A percentile compares a stretch with the other conserved stretches of the same genome.
phyloP scores from a whole-genome alignment of 2,329 filamentous ascomycete species.

The Alternaria burnsii region DNA sequence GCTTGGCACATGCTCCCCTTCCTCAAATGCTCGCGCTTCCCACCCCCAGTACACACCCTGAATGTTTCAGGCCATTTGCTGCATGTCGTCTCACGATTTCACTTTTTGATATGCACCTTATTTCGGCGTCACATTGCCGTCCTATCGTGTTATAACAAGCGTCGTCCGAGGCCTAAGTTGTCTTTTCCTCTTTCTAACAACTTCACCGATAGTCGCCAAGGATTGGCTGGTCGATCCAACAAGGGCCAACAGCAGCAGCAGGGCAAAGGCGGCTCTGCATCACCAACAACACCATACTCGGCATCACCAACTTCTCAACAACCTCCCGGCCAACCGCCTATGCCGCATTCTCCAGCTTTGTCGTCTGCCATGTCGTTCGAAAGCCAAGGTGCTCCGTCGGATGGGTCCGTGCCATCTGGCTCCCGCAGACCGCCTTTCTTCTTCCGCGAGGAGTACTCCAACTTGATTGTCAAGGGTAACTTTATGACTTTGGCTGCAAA shows the following conservation, averaged over 20 bases:
- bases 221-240: slow-evolving; percentile 54
- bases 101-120: slow-evolving; percentile 24
- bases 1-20: slow-evolving; percentile 46
- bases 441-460: slow-evolving; percentile 77
- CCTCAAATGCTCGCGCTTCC: slow-evolving; percentile 36
- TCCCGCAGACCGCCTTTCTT: slow-evolving; percentile 76
- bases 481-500: slow-evolving; percentile 95
- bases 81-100: slow-evolving; percentile 37
- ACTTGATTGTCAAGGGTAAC: slow-evolving; percentile 94
- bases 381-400: slow-evolving; percentile 59
- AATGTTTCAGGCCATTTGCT: slow-evolving; percentile 41
- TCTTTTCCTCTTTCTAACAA: slow-evolving; percentile 33
- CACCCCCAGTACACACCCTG: slow-evolving; percentile 34
- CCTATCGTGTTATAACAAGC: slow-evolving; percentile 11
- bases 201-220: slow-evolving; percentile 49
- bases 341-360: slow-evolving; percentile 47
- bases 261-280: slow-evolving; percentile 49
- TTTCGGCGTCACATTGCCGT: slow-evolving; percentile 9
- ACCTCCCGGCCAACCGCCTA: slow-evolving; percentile 44
- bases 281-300: slow-evolving; percentile 48
- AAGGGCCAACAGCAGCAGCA: slow-evolving; percentile 48
- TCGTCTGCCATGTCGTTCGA: slow-evolving; percentile 70
- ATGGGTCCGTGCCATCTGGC: slow-evolving; percentile 52
- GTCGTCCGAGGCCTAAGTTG: slow-evolving; percentile 12
- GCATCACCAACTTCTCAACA: slow-evolving; percentile 48